A percentile compares a stretch with the other conserved stretches of the same genome.
phyloP scores from a whole-genome alignment of 805 yeast genomes.

The Jamesozyma piceae region DNA sequence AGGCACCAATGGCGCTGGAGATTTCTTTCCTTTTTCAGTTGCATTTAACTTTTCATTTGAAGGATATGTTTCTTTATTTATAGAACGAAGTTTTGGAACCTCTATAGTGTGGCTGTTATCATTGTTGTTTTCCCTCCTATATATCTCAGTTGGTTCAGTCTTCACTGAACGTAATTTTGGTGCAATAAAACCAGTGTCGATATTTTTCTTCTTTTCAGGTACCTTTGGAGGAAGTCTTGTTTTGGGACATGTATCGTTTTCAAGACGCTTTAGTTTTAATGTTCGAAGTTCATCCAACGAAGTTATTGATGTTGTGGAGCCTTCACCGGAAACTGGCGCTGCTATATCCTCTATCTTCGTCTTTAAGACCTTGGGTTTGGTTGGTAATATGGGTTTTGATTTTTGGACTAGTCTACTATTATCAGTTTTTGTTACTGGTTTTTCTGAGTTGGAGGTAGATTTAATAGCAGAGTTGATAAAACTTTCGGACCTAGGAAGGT shows the following conservation, averaged over 20 bases:
- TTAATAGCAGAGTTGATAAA: constrained; percentile 19
- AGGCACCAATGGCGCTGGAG: constrained; percentile 3
- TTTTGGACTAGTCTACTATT: constrained; percentile 1
- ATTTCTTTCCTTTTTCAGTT: not conserved
- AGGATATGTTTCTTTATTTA: not conserved
- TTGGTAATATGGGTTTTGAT: constrained; percentile 11
- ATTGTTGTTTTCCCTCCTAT: not conserved
- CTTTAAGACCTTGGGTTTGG: constrained; percentile 9
- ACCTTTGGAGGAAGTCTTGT: constrained; percentile 12
- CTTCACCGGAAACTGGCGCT: not conserved
- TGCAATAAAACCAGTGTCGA: not conserved
- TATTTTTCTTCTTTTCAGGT: constrained; percentile 9
- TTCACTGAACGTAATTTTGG: constrained; percentile 10
- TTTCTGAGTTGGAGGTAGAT: not conserved
- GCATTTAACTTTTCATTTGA: not conserved
- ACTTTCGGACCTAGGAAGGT: constrained; percentile 11
- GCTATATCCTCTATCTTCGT: not conserved
- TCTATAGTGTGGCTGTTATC: not conserved
- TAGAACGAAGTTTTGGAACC: constrained; percentile 11
- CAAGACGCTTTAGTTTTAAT: constrained; percentile 5
- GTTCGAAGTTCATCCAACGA: not conserved
- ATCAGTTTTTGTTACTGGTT: not conserved
- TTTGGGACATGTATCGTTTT: not conserved
- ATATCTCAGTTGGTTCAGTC: not conserved
- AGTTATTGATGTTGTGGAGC: not conserved